Evolutionary conservation across 2,329 filamentous ascomycete species (phyloP).

Genomic region (Hypoxylon sp.): DNA sequence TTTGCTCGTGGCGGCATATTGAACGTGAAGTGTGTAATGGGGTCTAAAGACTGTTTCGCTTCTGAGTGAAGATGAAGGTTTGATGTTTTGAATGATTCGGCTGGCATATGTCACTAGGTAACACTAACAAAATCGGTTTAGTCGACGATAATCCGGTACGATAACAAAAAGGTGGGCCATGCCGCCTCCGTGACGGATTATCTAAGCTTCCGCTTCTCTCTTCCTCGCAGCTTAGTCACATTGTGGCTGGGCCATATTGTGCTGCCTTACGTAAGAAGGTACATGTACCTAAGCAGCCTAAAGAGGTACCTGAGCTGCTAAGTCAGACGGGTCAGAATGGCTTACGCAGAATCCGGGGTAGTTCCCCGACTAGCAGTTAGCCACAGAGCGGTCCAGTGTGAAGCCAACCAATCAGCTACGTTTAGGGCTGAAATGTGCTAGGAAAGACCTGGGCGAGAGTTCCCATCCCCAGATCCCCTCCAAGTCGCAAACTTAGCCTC

Average conservation of each 20-base stretch:
- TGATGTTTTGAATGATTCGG: not conserved
- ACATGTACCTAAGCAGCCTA: no score
- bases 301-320: no score
- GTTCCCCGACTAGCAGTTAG: conserved; percentile 1
- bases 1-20: conserved; percentile 53
- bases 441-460: not conserved
- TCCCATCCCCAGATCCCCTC: not conserved
- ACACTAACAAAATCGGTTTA: not conserved
- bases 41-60: not conserved
- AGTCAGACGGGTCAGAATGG: no score
- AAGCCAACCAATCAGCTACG: no score
- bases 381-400: no score
- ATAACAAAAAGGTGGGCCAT: not conserved
- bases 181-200: conserved; percentile 7
- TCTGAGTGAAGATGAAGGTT: not conserved
- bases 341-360: conserved; percentile 31
- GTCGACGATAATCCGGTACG: not conserved
- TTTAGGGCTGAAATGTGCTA: not conserved
- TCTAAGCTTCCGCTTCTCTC: not conserved
- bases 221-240: not conserved
- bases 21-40: not conserved
- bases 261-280: no score
- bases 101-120: not conserved
- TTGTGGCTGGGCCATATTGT: not conserved
- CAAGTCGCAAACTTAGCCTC: not conserved